These are phyloP conservation scores for Podospora sp. DNA, from an alignment of 495 filamentous ascomycete species.

Conservation along the genomic window DNA sequence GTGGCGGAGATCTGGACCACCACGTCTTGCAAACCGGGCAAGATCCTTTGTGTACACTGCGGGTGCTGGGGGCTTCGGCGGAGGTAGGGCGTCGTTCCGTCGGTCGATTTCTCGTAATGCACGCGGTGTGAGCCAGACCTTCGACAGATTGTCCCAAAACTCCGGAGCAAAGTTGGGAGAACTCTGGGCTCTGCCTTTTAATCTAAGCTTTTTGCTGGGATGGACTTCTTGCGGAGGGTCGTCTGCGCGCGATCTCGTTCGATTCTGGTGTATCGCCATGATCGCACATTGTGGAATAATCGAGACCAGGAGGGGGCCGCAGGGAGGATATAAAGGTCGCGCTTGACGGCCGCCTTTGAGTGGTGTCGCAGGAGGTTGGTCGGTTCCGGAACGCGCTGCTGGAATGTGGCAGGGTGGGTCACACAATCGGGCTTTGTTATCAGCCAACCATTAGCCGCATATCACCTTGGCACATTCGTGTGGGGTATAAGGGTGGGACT, in stretches of 20 bases:
- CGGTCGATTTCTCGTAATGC: constrained; percentile 43
- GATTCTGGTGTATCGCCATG: constrained; percentile 17
- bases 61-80: constrained; percentile 15
- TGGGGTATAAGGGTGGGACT: too few species aligned
- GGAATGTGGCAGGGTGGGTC: too few species aligned
- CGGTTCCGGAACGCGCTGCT: too few species aligned
- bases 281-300: constrained; percentile 1
- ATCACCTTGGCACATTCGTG: too few species aligned
- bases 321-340: constrained; percentile 6
- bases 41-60: constrained; percentile 21
- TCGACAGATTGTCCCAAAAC: constrained; percentile 41
- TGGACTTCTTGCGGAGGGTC: constrained; percentile 16
- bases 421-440: too few species aligned
- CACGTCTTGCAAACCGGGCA: constrained; percentile 27
- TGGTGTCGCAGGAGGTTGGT: background rate
- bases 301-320: constrained; percentile 3
- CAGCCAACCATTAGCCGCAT: too few species aligned
- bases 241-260: constrained; percentile 12
- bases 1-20: constrained; percentile 27
- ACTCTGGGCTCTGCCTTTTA: constrained; percentile 12
- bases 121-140: constrained; percentile 35
- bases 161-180: constrained; percentile 31
- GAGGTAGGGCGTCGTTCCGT: constrained; percentile 27
- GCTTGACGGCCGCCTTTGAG: constrained; percentile 6
- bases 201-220: constrained; percentile 28